Evolutionary conservation across 2,329 filamentous ascomycete genomes (phyloP).

Genomic region (Coniochaeta prunicola): DNA sequence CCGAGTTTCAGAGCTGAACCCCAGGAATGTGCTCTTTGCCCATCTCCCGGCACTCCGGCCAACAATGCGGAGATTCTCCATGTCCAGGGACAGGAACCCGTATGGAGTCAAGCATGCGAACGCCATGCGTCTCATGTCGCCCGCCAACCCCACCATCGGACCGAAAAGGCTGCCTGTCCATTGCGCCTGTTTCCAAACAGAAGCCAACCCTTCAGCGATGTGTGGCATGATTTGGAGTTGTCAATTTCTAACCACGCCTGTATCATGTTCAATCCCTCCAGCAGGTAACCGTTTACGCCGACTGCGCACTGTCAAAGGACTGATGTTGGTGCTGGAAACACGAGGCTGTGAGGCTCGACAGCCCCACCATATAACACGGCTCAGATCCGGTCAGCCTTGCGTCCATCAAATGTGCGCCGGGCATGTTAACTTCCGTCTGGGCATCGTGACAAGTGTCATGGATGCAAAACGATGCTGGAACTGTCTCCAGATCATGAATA

Average conservation of each 20-base stretch:
- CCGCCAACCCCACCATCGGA: conserved; percentile 13
- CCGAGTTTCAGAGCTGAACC: not conserved
- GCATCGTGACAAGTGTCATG: not conserved
- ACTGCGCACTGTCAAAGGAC: too few relatives aligned
- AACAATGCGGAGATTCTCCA: conserved; percentile 14
- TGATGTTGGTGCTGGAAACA: not conserved
- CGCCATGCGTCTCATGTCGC: conserved; percentile 7
- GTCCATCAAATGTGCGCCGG: not conserved
- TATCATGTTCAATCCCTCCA: too few relatives aligned
- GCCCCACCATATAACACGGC: not conserved
- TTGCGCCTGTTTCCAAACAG: not conserved
- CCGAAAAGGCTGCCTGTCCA: conserved; percentile 16
- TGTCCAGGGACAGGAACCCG: conserved; percentile 1
- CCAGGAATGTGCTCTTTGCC: not conserved
- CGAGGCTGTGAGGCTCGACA: not conserved
- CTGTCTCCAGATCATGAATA: not conserved
- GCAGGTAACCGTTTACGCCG: too few relatives aligned
- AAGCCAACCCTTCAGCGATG: not conserved
- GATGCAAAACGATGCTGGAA: not conserved
- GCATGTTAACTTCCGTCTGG: not conserved
- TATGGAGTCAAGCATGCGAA: not conserved
- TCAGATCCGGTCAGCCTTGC: not conserved
- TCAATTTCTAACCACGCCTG: too few relatives aligned
- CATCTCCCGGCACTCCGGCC: not conserved
- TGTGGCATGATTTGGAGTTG: not conserved